Evolutionary conservation across 2,329 filamentous ascomycete genomes (phyloP).

Genomic region (Eurotiales sp.): DNA sequence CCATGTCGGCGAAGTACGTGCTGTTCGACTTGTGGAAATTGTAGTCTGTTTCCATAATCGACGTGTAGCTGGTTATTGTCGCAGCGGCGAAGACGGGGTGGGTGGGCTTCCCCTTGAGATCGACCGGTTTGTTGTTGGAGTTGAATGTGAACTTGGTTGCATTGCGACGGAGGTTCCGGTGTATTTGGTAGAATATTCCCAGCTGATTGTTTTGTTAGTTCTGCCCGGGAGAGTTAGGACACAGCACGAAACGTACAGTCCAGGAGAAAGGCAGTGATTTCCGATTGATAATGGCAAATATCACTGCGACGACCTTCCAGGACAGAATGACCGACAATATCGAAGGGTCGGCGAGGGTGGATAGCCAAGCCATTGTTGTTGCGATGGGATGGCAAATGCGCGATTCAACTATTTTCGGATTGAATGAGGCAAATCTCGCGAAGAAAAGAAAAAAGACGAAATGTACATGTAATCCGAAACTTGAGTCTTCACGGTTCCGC

Average conservation of each 20-base stretch:
- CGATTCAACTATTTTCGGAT: no score
- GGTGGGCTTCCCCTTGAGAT: conserved; percentile 33
- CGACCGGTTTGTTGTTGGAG: conserved; percentile 24
- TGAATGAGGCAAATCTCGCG: no score
- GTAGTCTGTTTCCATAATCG: conserved; percentile 77
- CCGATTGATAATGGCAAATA: conserved; percentile 60
- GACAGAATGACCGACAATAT: conserved; percentile 15
- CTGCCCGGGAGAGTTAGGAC: background rate
- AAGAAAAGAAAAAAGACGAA: no score
- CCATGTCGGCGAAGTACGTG: conserved; percentile 84
- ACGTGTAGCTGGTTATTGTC: conserved; percentile 63
- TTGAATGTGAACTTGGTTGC: conserved; percentile 27
- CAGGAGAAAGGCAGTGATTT: conserved; percentile 73
- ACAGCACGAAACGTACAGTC: conserved; percentile 57
- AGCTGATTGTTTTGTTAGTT: conserved; percentile 39
- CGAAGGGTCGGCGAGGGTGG: conserved; percentile 2
- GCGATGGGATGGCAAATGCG: no score
- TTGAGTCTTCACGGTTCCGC: no score
- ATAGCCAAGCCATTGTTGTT: conserved; percentile 11
- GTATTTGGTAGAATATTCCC: conserved; percentile 57
- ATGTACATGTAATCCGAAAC: no score
- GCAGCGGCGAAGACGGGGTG: conserved; percentile 70
- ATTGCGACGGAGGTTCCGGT: conserved; percentile 52
- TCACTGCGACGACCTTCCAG: conserved; percentile 38
- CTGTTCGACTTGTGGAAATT: conserved; percentile 79